These are phyloP conservation scores for Trichoderma orchidacearum DNA, from an alignment of 495 filamentous ascomycete species.

Conservation along the genomic window DNA sequence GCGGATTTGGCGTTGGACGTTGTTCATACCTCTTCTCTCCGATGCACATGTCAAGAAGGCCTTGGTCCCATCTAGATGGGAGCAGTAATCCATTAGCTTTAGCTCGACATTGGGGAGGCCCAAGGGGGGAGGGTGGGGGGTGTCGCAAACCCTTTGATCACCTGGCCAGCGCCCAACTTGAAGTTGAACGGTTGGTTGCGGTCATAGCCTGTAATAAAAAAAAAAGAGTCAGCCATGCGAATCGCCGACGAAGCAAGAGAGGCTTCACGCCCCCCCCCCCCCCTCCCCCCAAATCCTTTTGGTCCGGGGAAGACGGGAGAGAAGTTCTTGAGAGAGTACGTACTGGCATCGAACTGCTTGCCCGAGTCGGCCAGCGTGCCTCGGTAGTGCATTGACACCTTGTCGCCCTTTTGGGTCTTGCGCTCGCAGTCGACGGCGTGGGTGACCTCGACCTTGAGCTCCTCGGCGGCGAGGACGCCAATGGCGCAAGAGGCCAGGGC, in stretches of 20 bases:
- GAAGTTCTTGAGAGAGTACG: constrained; percentile 4
- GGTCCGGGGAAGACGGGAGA: not conserved
- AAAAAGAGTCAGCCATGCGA: constrained; percentile 16
- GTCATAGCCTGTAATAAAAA: constrained; percentile 44
- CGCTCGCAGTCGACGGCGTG: constrained; percentile 51
- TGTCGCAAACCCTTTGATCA: constrained; percentile 64
- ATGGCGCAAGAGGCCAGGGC: constrained; percentile 38
- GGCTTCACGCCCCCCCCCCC: too few species aligned
- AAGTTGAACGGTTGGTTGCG: constrained; percentile 65
- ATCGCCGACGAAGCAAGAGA: not conserved
- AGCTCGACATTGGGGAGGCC: not conserved
- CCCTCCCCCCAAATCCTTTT: too few species aligned
- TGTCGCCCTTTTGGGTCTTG: constrained; percentile 65
- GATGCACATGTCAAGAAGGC: constrained; percentile 88
- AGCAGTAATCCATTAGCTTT: not conserved
- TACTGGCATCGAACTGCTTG: constrained; percentile 45
- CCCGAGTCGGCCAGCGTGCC: constrained; percentile 54
- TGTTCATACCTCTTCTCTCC: constrained; percentile 59
- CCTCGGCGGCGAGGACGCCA: constrained; percentile 35
- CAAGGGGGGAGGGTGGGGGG: not conserved
- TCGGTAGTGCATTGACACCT: constrained; percentile 72
- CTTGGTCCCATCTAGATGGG: constrained; percentile 72
- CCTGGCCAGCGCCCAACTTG: constrained; percentile 60
- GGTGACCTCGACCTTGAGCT: constrained; percentile 62
- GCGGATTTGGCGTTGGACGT: too few species aligned